Conservation (phyloP, 148 eudicot species). For the Chenopodium suecicum region DNA sequence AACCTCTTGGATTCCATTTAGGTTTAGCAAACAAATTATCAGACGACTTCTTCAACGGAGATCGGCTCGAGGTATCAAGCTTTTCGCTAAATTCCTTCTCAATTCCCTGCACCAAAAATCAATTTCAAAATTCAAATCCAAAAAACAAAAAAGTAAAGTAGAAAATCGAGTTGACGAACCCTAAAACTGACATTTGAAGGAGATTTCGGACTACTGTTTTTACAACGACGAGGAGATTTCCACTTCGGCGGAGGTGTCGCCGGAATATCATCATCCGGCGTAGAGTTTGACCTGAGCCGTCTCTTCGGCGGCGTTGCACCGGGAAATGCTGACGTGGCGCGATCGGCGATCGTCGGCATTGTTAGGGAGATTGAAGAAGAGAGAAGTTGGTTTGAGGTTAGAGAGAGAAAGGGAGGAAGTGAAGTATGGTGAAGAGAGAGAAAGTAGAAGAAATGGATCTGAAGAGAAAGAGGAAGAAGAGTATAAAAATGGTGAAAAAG, state of each 20-base stretch:
- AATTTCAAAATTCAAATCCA: background rate
- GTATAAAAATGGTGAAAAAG: background rate
- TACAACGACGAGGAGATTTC: constrained; percentile 69
- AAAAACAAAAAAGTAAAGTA: background rate
- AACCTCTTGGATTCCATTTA: constrained; percentile 75
- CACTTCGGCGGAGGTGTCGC: constrained; percentile 34
- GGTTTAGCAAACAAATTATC: constrained; percentile 49
- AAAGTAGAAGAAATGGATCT: background rate
- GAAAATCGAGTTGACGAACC: background rate
- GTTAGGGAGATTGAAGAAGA: background rate
- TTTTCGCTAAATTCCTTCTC: constrained; percentile 33
- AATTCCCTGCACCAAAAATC: constrained; percentile 33
- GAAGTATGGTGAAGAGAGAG: constrained; percentile 1
- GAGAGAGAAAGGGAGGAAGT: constrained; percentile 5
- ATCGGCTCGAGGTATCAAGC: constrained; percentile 25
- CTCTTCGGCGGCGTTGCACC: constrained; percentile 55
- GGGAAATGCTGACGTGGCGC: constrained; percentile 22
- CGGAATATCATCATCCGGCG: constrained; percentile 22
- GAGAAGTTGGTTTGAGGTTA: background rate
- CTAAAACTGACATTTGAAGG: constrained; percentile 41
- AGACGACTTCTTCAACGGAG: constrained; percentile 46
- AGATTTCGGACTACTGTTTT: constrained; percentile 42
- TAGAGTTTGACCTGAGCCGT: constrained; percentile 48
- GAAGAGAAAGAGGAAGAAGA: background rate
- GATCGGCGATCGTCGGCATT: constrained; percentile 29